Evolutionary conservation across 352 stramenopile species (phyloP), one percentile per base, ranked within the genome.

Genomic region (Thalassiosira delicatula): DNA sequence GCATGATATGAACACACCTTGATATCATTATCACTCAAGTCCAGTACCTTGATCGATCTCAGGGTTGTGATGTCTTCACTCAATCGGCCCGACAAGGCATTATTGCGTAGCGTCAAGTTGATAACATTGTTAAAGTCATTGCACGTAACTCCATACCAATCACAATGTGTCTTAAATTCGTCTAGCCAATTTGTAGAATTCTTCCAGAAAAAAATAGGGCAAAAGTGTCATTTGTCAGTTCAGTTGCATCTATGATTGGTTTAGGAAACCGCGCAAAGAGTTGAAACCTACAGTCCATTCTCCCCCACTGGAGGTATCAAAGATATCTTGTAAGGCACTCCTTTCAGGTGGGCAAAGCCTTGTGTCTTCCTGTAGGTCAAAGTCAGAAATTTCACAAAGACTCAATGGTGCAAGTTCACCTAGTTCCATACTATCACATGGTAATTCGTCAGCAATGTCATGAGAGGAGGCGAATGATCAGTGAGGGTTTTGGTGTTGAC

Each of bases 21-120:
- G 42, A 85, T 81, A 60, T 77, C 70, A 60, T 86, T 85, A 44
- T 82, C 70, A 66, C 46, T 79, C 60, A 84, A 61, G 40, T 84
- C 76, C 30, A 84, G 29, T 1, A 65, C 37, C 30, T 69, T 11
- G 14, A 84, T 60, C 37, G 42, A 70, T 27, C n/a, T 62, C 9
- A 84, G 30, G 8, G 9, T 37, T 12, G 21, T 12, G n/a, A 84
- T 79, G 17, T 21, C 54, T 1, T 14, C 17, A 27, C 21, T 75
- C 40, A 83, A 56, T 40, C 29, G 73, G 0, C 76, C 78, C 21
- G 70, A 76, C 32, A 85, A 65, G 23, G 53, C 70, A 73, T 85
- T 85, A 27, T 68, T 79, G 44, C 33, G 25, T 33, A 85, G 44
- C 12, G 68, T 60, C 5, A 85, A 61, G 42, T 68, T 66, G 54